phyloP scores from a whole-genome alignment of 768 basidiomycete genomes.

The Panus rudis region DNA sequence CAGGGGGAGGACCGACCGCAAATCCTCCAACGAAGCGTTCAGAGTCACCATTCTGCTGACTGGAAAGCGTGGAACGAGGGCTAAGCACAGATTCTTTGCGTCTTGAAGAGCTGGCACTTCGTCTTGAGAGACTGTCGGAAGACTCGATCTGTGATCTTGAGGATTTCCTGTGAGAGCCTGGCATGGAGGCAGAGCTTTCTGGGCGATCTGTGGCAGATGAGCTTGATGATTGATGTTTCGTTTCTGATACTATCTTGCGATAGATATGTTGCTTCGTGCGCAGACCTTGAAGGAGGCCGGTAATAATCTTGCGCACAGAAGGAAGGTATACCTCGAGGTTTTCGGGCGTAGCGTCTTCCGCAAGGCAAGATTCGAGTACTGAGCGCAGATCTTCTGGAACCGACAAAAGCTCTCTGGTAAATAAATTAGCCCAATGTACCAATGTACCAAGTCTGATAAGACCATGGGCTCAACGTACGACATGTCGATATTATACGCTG shows the following conservation, averaged over 20 bases:
- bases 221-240: constrained; percentile 44
- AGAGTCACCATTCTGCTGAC: constrained; percentile 22
- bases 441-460: constrained; percentile 1
- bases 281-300: constrained; percentile 87
- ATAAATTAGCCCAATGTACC: constrained; percentile 8
- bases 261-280: constrained; percentile 87
- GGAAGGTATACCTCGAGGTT: constrained; percentile 89
- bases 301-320: constrained; percentile 86
- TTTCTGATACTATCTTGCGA: constrained; percentile 64
- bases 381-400: constrained; percentile 86
- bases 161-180: constrained; percentile 9
- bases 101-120: constrained; percentile 32
- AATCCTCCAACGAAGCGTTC: constrained; percentile 51
- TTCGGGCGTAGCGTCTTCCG: constrained; percentile 81
- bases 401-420: constrained; percentile 68
- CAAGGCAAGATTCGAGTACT: constrained; percentile 85
- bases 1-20: constrained; percentile 21
- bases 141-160: constrained; percentile 3
- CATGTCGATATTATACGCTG: constrained; percentile 82
- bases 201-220: constrained; percentile 40
- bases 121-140: constrained; percentile 30
- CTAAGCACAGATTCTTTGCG: constrained; percentile 19
- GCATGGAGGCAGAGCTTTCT: constrained; percentile 51
- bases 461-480: constrained; percentile 52
- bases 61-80: constrained; percentile 7